Evolutionary conservation across 805 yeast species (phyloP).

Genomic region (Jamesozyma rosinii): DNA sequence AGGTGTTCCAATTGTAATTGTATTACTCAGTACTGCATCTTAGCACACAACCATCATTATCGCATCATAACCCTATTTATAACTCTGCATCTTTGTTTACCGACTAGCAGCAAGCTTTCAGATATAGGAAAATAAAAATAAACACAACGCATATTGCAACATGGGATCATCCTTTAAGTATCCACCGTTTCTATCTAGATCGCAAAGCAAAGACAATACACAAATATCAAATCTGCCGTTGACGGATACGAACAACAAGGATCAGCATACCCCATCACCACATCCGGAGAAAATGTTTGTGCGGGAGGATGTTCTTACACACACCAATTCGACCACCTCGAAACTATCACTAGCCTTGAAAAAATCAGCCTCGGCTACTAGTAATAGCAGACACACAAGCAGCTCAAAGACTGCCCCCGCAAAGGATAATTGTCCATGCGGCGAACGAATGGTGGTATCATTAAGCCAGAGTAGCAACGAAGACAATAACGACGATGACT

Average conservation of each 20-base stretch:
- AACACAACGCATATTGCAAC: too few relatives aligned
- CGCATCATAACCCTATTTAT: too few relatives aligned
- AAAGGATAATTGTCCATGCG: too few relatives aligned
- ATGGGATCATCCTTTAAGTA: conserved; percentile 2
- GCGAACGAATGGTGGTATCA: neutral
- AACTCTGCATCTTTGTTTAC: too few relatives aligned
- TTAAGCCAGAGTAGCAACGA: neutral
- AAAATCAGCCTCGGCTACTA: neutral
- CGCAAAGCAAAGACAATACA: neutral
- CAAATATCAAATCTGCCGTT: neutral
- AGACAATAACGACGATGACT: neutral
- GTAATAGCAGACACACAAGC: neutral
- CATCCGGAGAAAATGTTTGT: neutral
- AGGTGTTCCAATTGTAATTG: too few relatives aligned
- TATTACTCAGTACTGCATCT: too few relatives aligned
- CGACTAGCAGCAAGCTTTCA: too few relatives aligned
- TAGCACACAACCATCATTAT: too few relatives aligned
- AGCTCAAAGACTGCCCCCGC: neutral
- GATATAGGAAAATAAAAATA: too few relatives aligned
- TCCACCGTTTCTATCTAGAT: conserved; percentile 3
- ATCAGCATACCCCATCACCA: neutral
- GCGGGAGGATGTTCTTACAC: neutral
- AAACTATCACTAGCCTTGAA: conserved; percentile 23
- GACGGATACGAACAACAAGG: neutral
- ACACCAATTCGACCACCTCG: conserved; percentile 7